Evolutionary conservation across 176 grass and related monocot genomes (phyloP), one percentile per base, ranked within the genome.

Genomic region (Oryza rufipogon): DNA sequence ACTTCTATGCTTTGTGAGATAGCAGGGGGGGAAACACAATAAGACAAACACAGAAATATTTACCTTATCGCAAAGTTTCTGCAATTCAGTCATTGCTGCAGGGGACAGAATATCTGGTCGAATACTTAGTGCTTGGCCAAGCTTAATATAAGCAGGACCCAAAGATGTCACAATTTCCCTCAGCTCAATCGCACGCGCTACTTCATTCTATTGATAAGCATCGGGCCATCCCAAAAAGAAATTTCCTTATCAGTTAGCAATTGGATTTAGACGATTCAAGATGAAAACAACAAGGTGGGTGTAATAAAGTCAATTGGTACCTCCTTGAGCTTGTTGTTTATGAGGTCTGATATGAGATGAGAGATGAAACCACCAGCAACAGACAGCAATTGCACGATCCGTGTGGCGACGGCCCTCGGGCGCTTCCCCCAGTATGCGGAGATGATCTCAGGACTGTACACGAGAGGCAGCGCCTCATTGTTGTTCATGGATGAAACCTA

Each of bases 41-140:
- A 32, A 47, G 58, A 33, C 19, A 5, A 5, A 25, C 28, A 33
- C 19, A 77, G 34, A 13, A 74, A 11, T 2, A 20, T 4, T 90
- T 77, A 94, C 92, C 91, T 95, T 98, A 87, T 98, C 96, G 28
- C 96, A 98, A 5, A 98, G 78, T 60, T 98, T 98, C 79, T 98
- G 96, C 83, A 98, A 68, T 63, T 98, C 96, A 2, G 81, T 92
- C 96, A 98, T 98, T 20, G 96, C 96, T 49, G 93, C 86, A 75
- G 96, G 96, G 78, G 96, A 98, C 28, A 98, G 86, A 83, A 98
- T 95, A 32, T 98, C 96, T 23, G 96, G 96, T 16, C 93, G 91
- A 79, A 98, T 98, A 64, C 96, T 98, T 30, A 95, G 74, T 26
- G 93, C 96, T 74, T 98, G 96, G 26, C 96, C 96, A 76, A 98